phyloP scores from a whole-genome alignment of 345 rosid genomes.

The Bruguiera sexangula region DNA sequence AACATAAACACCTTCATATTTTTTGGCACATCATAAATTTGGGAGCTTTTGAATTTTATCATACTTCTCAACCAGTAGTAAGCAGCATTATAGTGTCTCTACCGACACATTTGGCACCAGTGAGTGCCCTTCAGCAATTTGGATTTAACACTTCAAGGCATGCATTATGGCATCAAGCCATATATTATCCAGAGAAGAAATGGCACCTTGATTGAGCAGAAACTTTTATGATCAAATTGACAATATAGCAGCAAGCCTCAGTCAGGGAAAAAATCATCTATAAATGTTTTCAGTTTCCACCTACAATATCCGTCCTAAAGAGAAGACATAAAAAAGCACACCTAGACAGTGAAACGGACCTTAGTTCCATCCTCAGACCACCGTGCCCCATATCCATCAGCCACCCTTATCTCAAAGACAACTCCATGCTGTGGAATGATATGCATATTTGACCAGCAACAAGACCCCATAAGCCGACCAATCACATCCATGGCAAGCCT shows the following conservation, averaged over 20 bases:
- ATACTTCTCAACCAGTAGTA: too few species aligned
- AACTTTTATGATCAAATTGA: neutral
- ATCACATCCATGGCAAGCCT: conserved; percentile 49
- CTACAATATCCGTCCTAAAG: neutral
- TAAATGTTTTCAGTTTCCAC: neutral
- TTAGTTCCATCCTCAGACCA: conserved; percentile 72
- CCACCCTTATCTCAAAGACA: conserved; percentile 64
- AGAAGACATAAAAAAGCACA: neutral
- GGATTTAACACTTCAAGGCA: too few species aligned
- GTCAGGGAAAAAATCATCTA: neutral
- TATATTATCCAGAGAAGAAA: neutral
- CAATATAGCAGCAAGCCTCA: too few species aligned
- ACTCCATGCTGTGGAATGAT: conserved; percentile 59
- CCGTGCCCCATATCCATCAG: conserved; percentile 66
- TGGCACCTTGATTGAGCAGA: neutral
- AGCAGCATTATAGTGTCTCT: too few species aligned
- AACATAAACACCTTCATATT: too few species aligned
- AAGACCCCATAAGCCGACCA: conserved; percentile 34
- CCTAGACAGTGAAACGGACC: conserved; percentile 30
- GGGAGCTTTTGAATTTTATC: too few species aligned
- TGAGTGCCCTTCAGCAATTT: too few species aligned
- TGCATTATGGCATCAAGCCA: too few species aligned
- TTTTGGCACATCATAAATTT: too few species aligned
- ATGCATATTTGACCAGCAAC: conserved; percentile 67
- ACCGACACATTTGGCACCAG: too few species aligned